Evolutionary conservation across 108 stramenopile species (phyloP), one percentile per base, ranked within the genome.

Genomic region (Cyclotella choctawhatcheeana): DNA sequence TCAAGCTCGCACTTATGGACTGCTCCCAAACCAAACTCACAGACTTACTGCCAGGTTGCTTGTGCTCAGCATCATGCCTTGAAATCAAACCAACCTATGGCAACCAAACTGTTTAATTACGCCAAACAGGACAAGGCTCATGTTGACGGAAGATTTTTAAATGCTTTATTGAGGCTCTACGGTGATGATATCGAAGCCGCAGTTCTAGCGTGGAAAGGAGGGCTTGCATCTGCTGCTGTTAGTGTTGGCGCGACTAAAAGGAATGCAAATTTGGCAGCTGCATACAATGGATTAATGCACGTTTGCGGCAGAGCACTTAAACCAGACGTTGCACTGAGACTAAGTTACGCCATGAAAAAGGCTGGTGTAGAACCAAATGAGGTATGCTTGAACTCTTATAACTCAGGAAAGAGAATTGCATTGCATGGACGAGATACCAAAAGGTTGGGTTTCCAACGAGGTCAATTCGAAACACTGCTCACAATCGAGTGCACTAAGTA

Each of bases 401-500:
- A 56, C 6, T 67, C 86, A 30, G 93, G 93, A 5, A 91, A 91
- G 52, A 69, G 83, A 60, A 32, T 58, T 2, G 48, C 66, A 22
- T 18, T 60, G 59, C 18, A 44, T 60, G 58, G 27, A 17, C 62
- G 44, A 5, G 56, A 22, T 14, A 52, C n/a, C 20, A 50, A 50
- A 58, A 68, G 56, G 47, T 67, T 83, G 33, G 54, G 81, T 22
- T 12, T 77, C 89, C 40, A 70, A 54, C 13, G 64, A 74, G n/a
- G n/a, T 44, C 85, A 88, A 56, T 89, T 86, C 45, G 93, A 93
- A 68, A 67, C 77, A 50, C 40, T 91, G 32, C 59, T 93, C 14
- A 69, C 76, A 25, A 83, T 93, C 16, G 93, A 93, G 72, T 93
- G 93, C 53, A 82, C 73, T 29, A 89, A 93, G 21, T 93, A 93